A percentile compares a stretch with the other conserved stretches of the same genome.
These are phyloP conservation scores for Combretum micranthum DNA, from an alignment of 345 rosid species.

Conservation along the genomic window DNA sequence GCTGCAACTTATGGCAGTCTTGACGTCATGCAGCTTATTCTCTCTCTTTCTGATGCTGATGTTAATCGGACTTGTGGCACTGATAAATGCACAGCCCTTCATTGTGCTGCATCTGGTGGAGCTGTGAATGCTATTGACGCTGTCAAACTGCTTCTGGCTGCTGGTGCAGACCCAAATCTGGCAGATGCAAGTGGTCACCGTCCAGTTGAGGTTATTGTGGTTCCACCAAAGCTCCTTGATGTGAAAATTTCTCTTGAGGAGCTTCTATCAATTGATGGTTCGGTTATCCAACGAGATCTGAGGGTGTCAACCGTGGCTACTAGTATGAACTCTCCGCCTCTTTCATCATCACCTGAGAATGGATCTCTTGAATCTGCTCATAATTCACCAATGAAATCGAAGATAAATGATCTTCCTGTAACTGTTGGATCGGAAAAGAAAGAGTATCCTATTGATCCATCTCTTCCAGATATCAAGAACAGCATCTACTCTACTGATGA, in stretches of 20 bases:
- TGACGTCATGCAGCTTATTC: conserved; percentile 63
- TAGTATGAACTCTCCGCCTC: conserved; percentile 46
- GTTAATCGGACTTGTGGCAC: conserved; percentile 60
- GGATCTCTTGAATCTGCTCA: conserved; percentile 41
- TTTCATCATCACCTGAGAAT: conserved; percentile 51
- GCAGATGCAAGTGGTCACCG: conserved; percentile 53
- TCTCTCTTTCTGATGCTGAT: conserved; percentile 63
- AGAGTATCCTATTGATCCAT: conserved; percentile 88
- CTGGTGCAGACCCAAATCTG: conserved; percentile 71
- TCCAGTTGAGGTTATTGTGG: conserved; percentile 78
- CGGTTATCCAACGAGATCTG: conserved; percentile 31
- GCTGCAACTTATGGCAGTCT: conserved; percentile 85
- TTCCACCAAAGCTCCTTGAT: conserved; percentile 60
- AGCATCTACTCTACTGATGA: conserved; percentile 92
- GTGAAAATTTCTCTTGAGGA: conserved; percentile 53
- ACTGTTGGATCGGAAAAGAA: conserved; percentile 49
- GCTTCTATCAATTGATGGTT: conserved; percentile 56
- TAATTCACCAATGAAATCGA: conserved; percentile 42
- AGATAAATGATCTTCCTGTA: conserved; percentile 20
- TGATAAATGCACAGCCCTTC: conserved; percentile 78
- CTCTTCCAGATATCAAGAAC: conserved; percentile 92
- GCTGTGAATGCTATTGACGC: conserved; percentile 67
- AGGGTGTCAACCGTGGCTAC: conserved; percentile 35
- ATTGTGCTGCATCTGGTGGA: conserved; percentile 94
- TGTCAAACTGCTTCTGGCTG: conserved; percentile 66